Conservation (phyloP, 768 basidiomycete genomes). For the Tubosaeta sp. region DNA sequence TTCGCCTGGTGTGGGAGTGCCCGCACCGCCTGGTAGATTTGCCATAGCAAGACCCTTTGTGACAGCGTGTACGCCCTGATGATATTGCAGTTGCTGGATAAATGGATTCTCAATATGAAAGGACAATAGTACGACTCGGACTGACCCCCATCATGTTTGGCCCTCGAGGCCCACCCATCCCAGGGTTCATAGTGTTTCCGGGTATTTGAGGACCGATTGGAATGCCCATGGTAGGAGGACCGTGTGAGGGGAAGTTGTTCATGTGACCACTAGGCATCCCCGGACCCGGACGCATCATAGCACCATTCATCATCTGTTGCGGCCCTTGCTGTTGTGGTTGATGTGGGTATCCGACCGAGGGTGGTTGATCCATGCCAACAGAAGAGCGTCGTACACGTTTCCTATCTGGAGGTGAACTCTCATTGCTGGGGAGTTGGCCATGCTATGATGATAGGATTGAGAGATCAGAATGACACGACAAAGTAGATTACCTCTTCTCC, state of each 20-base stretch:
- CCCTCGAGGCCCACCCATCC: slow-evolving; percentile 31
- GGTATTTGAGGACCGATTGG: slow-evolving; percentile 32
- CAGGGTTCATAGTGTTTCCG: slow-evolving; percentile 32
- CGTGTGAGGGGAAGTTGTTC: slow-evolving; percentile 30
- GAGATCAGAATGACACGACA: slow-evolving; percentile 4
- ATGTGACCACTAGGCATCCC: slow-evolving; percentile 33
- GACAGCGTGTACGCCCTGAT: slow-evolving; percentile 34
- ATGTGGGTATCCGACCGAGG: slow-evolving; percentile 32
- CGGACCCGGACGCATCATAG: slow-evolving; percentile 36
- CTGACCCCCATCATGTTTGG: slow-evolving; percentile 30
- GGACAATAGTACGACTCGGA: background rate
- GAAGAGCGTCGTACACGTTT: slow-evolving; percentile 54
- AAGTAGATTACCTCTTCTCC: slow-evolving; percentile 49
- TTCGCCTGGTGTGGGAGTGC: slow-evolving; percentile 45
- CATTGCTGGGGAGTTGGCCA: slow-evolving; percentile 44
- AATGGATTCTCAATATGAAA: slow-evolving; percentile 8
- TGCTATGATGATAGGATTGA: slow-evolving; percentile 30
- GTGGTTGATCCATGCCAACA: slow-evolving; percentile 38
- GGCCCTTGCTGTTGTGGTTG: slow-evolving; percentile 33
- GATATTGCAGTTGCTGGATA: slow-evolving; percentile 31
- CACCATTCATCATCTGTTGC: slow-evolving; percentile 38
- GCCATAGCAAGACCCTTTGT: slow-evolving; percentile 34
- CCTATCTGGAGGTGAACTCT: slow-evolving; percentile 53
- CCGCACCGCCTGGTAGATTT: slow-evolving; percentile 29
- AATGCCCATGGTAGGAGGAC: slow-evolving; percentile 31